Conservation (phyloP, 1,284 basidiomycete genomes). For the Trichosporon ovoides region DNA sequence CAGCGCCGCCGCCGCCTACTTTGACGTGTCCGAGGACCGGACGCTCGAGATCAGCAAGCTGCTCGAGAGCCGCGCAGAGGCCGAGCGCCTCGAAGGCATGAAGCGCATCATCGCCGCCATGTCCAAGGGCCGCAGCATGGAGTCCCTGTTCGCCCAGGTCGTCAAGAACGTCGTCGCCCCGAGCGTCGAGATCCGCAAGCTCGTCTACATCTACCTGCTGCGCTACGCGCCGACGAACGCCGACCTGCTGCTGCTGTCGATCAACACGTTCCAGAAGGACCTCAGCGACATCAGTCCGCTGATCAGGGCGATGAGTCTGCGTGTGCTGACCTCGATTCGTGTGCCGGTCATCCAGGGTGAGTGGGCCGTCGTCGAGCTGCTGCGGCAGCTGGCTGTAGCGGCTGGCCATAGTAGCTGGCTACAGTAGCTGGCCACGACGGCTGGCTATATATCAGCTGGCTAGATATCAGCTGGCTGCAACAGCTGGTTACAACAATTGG, state of each 20-base stretch:
- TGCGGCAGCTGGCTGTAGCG: too few relatives aligned
- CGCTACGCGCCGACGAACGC: conserved; percentile 89
- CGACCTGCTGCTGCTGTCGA: conserved; percentile 89
- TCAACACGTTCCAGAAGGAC: conserved; percentile 99
- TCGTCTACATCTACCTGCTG: conserved; percentile 95
- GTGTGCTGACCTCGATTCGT: conserved; percentile 87
- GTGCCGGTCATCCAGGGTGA: conserved; percentile 72
- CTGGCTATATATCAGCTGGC: too few relatives aligned
- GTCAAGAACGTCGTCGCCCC: conserved; percentile 88
- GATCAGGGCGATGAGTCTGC: conserved; percentile 85
- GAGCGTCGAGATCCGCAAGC: conserved; percentile 89
- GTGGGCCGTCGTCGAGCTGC: too few relatives aligned
- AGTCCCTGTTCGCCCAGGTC: conserved; percentile 86
- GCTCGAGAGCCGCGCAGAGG: conserved; percentile 76
- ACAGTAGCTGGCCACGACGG: too few relatives aligned
- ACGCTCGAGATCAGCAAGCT: conserved; percentile 65
- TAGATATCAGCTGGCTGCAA: too few relatives aligned
- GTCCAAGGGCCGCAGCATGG: conserved; percentile 85
- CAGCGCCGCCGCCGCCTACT: conserved; percentile 40
- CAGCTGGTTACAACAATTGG: too few relatives aligned
- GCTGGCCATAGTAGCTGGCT: too few relatives aligned
- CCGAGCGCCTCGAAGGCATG: conserved; percentile 87
- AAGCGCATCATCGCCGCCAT: conserved; percentile 90
- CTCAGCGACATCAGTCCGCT: conserved; percentile 85
- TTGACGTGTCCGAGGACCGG: conserved; percentile 48